Evolutionary conservation across 306 rosid genomes (phyloP), one percentile per base, ranked within the genome.

Genomic region (Alnus rubra): DNA sequence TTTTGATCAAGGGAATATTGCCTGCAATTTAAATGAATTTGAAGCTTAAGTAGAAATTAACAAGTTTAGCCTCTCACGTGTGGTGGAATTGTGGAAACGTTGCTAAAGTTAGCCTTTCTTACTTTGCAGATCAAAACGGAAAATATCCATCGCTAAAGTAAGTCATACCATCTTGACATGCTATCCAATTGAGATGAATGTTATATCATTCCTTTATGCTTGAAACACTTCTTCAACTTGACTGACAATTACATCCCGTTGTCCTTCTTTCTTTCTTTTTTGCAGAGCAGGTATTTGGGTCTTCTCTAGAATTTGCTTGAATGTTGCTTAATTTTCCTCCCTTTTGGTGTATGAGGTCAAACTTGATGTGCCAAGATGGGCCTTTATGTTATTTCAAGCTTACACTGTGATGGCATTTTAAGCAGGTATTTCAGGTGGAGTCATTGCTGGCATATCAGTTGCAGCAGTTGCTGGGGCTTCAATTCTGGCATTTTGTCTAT

Each of bases 241-340:
- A 65, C 86, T 79, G 65, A 84, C 68, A 79, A 65, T 60, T 42
- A 19, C 60, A 31, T 60, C 74, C 67, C 52, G 78, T 82, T 30
- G 69, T 48, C 78, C 23, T 10, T 55, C 28, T 23, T 23, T 23
- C 28, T 23, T 23, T 23, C 28, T 76, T 76, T 70, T 85, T 85
- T 87, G 88, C 97, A 92, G 97, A 51, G 83, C 94, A 92, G 97
- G 90, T 90, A 83, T 76, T 53, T 78, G 77, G 30, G 68, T 69
- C 82, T 45, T 82, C 74, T 81, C 72, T 72, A 62, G 9, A 52
- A 68, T 52, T 76, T 83, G 35, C 71, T 71, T n/a, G 51, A 42
- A 16, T 37, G 62, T 78, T 78, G 58, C 82, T 51, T 33, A 67
- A 2, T 31, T 59, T 52, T 74, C 77, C 79, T 15, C 18, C 19